Percentiles rank a stretch among this genome's conserved stretches.
phyloP scores from a whole-genome alignment of 768 basidiomycete genomes.

The Auriculariales sp. region DNA sequence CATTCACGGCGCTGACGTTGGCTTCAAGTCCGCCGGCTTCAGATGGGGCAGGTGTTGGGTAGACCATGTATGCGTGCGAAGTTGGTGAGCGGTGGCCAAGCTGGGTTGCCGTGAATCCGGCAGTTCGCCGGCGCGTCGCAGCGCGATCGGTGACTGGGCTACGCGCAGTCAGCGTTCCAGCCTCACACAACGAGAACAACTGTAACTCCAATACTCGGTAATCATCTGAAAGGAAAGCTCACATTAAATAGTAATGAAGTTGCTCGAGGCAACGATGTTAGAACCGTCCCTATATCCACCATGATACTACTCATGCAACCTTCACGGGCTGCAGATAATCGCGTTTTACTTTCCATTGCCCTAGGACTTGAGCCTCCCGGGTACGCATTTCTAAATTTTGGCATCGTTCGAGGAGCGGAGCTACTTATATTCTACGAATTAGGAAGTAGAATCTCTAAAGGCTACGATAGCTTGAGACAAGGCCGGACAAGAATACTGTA shows the following conservation, averaged over 20 bases:
- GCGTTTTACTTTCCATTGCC: too few relatives aligned
- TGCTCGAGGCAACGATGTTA: neutral
- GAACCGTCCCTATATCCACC: neutral
- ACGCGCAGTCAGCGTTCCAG: neutral
- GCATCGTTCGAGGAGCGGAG: too few relatives aligned
- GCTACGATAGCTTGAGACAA: too few relatives aligned
- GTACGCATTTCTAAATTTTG: too few relatives aligned
- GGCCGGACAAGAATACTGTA: too few relatives aligned
- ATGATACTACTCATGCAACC: too few relatives aligned
- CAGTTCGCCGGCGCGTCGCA: neutral
- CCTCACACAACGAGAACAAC: neutral
- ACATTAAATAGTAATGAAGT: neutral
- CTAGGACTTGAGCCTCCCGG: too few relatives aligned
- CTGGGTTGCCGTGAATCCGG: too few relatives aligned
- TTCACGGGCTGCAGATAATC: too few relatives aligned
- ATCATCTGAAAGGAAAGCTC: neutral
- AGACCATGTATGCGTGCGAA: neutral
- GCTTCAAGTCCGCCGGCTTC: neutral
- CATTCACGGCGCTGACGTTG: neutral
- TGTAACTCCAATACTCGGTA: neutral
- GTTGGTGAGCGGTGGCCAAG: neutral
- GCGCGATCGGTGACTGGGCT: neutral
- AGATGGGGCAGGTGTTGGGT: constrained; percentile 1
- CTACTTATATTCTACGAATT: too few relatives aligned
- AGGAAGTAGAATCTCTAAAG: too few relatives aligned